phyloP scores from a whole-genome alignment of 306 rosid species.

The Morella rubra region DNA sequence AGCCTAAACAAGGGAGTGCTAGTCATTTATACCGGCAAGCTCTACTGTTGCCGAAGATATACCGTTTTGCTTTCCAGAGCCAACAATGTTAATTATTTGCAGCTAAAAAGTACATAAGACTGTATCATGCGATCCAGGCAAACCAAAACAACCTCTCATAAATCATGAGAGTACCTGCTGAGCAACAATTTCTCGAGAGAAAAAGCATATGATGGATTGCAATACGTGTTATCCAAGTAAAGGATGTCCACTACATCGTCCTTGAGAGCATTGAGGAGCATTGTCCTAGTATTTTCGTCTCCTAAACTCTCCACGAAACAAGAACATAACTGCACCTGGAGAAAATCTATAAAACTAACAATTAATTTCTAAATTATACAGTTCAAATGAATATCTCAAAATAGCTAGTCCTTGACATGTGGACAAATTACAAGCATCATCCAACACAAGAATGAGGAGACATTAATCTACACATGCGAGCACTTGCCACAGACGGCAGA shows the following conservation, averaged over 20 bases:
- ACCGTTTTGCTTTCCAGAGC: not conserved
- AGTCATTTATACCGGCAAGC: too few species aligned
- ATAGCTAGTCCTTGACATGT: not conserved
- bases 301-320: constrained; percentile 67
- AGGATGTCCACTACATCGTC: constrained; percentile 45
- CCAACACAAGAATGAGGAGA: not conserved
- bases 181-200: constrained; percentile 55
- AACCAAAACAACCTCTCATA: not conserved
- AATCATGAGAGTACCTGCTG: constrained; percentile 44
- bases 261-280: constrained; percentile 46
- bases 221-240: constrained; percentile 71
- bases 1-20: not conserved
- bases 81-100: not conserved
- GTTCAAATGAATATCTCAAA: not conserved
- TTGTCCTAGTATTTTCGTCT: constrained; percentile 33
- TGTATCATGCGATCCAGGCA: not conserved
- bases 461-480: not conserved
- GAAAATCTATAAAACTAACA: not conserved
- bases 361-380: not conserved
- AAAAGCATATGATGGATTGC: constrained; percentile 63
- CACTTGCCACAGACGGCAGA: not conserved
- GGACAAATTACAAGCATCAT: not conserved
- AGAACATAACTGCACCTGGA: constrained; percentile 62
- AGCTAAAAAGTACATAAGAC: not conserved
- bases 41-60: too few species aligned